Evolutionary conservation across 306 rosid species (phyloP), one percentile per base, ranked within the genome.

Genomic region (Purshia tridentata): DNA sequence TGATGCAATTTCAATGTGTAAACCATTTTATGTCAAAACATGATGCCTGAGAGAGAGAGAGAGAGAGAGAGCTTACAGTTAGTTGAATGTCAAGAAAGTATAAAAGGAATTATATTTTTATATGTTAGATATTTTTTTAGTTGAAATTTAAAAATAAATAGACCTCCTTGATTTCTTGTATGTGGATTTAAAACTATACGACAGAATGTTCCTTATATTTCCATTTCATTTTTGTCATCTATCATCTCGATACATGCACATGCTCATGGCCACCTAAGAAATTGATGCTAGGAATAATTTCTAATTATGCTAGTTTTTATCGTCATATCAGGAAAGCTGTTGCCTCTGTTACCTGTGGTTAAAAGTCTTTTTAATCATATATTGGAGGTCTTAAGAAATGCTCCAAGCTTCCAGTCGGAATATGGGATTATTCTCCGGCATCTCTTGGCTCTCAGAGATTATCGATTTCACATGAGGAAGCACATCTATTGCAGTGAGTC

Each of bases 401-500:
- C 80, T 72, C 88, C 91, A 81, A 86, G 89, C 90, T 89, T 89
- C 76, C 94, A 91, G 78, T 88, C 86, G 20, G 98, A 93, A 73
- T 93, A 89, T 73, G 96, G 96, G 68, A 67, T 86, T 73, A 67
- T 91, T 69, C 93, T 93, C 46, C 92, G 96, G 58, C 86, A 85
- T 85, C 82, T 93, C 42, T 75, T 93, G 88, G 74, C 88, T 13
- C 81, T 89, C 69, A 86, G 80, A 67, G 94, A 91, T 73, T 89
- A 93, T 83, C 83, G 95, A 84, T 84, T 91, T 72, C 96, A 91
- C 80, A 86, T 89, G 86, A 89, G 81, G 92, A 88, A 84, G 84
- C 90, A 82, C 57, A 74, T 81, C 69, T 91, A 93, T 87, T 77
- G 86, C 76, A 81, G 97, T 93, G 78, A 91, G 88, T 84, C 65